A percentile compares a stretch with the other conserved stretches of the same genome.
phyloP scores from a whole-genome alignment of 768 basidiomycete genomes.

The Multifurca ochricompacta region DNA sequence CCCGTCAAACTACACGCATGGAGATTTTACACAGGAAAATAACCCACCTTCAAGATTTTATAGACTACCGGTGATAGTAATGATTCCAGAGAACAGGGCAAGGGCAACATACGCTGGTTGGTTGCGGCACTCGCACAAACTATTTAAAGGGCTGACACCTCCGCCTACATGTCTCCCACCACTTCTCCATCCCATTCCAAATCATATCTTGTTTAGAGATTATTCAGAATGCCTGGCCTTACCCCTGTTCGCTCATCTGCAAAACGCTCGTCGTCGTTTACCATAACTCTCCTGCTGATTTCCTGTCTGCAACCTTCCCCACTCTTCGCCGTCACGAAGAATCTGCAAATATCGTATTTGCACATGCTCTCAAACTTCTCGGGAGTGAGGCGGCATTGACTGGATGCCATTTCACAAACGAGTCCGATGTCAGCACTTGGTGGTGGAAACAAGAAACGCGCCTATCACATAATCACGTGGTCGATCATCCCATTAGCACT shows the following conservation, averaged over 20 bases:
- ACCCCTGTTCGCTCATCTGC: slow-evolving; percentile 23
- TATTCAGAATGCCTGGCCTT: slow-evolving; percentile 29
- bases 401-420: slow-evolving; percentile 30
- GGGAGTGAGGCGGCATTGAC: slow-evolving; percentile 33
- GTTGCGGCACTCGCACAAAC: slow-evolving; percentile 4
- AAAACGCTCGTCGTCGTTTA: slow-evolving; percentile 31
- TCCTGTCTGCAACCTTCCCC: slow-evolving; percentile 35
- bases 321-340: slow-evolving; percentile 38
- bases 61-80: slow-evolving; percentile 8
- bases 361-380: slow-evolving; percentile 40
- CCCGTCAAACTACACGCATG: slow-evolving; percentile 8
- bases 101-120: background rate
- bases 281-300: slow-evolving; percentile 35
- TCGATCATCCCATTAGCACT: background rate
- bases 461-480: slow-evolving; percentile 21
- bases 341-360: slow-evolving; percentile 46
- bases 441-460: slow-evolving; percentile 23
- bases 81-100: slow-evolving; percentile 1
- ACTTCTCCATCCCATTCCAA: background rate
- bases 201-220: too few relatives aligned
- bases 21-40: slow-evolving; percentile 16
- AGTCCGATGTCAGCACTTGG: slow-evolving; percentile 28
- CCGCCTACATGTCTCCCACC: background rate
- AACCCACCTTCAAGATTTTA: background rate
- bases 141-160: slow-evolving; percentile 2